Evolutionary conservation across 768 basidiomycete genomes (phyloP).

Genomic region (Leccinum pellstonianum): DNA sequence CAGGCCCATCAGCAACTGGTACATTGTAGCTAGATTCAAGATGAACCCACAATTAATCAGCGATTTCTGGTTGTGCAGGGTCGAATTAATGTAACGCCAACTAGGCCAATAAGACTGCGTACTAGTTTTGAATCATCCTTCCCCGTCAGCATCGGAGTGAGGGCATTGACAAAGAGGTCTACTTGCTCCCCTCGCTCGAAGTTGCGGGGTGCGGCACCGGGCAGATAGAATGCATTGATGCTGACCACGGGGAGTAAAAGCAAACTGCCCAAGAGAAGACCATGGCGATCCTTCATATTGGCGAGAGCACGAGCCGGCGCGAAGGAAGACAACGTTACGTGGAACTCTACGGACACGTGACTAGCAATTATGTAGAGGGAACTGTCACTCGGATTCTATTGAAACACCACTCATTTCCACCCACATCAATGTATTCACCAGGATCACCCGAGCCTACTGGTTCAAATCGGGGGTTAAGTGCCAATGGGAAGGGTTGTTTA

Average conservation of each 20-base stretch:
- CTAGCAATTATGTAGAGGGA: not conserved
- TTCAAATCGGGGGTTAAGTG: too few relatives aligned
- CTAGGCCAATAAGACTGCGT: slow-evolving; percentile 26
- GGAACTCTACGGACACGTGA: slow-evolving; percentile 19
- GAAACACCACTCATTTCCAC: too few relatives aligned
- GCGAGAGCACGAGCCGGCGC: not conserved
- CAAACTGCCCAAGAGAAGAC: slow-evolving; percentile 15
- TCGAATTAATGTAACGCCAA: slow-evolving; percentile 7
- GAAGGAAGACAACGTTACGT: slow-evolving; percentile 5
- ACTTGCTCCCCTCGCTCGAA: slow-evolving; percentile 74
- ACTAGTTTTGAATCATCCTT: slow-evolving; percentile 74
- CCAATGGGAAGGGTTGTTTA: too few relatives aligned
- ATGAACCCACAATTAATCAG: slow-evolving; percentile 71
- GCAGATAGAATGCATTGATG: slow-evolving; percentile 81
- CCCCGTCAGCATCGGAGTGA: slow-evolving; percentile 80
- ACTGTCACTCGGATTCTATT: too few relatives aligned
- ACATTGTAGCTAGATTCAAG: not conserved
- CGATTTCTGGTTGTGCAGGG: slow-evolving; percentile 61
- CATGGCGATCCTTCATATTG: slow-evolving; percentile 21
- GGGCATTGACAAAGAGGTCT: slow-evolving; percentile 79
- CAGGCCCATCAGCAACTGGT: slow-evolving; percentile 6
- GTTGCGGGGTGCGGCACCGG: slow-evolving; percentile 85
- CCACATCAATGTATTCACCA: too few relatives aligned
- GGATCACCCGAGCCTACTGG: too few relatives aligned
- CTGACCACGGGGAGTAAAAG: slow-evolving; percentile 19